Evolutionary conservation across 164 flowering plant genomes (phyloP), one percentile per base, ranked within the genome.

Genomic region (Piper betle): DNA sequence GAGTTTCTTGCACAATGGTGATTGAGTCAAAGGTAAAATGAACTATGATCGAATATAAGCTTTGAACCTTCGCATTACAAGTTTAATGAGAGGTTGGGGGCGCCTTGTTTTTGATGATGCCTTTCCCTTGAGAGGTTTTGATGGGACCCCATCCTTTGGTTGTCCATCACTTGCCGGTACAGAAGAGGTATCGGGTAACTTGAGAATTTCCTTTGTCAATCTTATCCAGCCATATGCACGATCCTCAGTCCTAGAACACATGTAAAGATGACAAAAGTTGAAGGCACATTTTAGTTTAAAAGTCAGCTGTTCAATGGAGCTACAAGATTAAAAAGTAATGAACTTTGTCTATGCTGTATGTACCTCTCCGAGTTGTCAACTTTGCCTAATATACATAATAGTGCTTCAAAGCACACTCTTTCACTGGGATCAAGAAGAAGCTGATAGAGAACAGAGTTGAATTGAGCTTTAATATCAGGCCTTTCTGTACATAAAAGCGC

Each of bases 201-300:
- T 94, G 19, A 94, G 88, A 68, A 91, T 86, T 77, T 94, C 99
- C 74, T 91, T 81, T 6, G 95, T 86, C 69, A 94, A 74, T 40
- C 99, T 92, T 63, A 86, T 85, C 99, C 99, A 94, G 18, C 99
- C 99, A 75, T 79, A 84, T 78, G 97, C 99, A 55, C 99, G 77
- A 69, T 94, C 99, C 68, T 94, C 99, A 66, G 89, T 81, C 73
- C 99, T 94, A 66, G 41, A 74, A 61, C 40, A 64, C 53, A 53
- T 39, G 37, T 43, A 55, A 25, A 33, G 1, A 25, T 25, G 57
- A 17, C 9, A 55, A 55, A 16, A 63, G 33, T 9, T 15, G 50
- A 13, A 17, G 25, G 4, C 13, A n/a, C 5, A 38, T 15, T 55
- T 9, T 33, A 55, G 5, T 41, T 42, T 40, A 41, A 13, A 42